A percentile compares a stretch with the other conserved stretches of the same genome.
These are phyloP conservation scores for Secale cereale DNA, from an alignment of 176 grass and related monocot genomes.

Conservation along the genomic window DNA sequence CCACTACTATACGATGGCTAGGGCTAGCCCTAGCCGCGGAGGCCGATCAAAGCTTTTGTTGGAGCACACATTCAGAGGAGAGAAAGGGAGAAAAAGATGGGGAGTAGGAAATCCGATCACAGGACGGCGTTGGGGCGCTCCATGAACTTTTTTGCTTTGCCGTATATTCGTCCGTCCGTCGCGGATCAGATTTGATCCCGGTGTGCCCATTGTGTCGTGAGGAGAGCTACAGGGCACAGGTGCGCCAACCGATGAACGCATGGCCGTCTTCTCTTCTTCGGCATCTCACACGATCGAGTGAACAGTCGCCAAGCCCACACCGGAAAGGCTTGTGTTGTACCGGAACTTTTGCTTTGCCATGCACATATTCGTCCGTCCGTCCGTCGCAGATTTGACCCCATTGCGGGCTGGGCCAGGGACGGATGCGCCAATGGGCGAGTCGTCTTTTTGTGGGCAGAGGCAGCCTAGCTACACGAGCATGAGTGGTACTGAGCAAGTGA, in stretches of 20 bases:
- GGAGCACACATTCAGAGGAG: background rate
- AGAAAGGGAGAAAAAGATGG: background rate
- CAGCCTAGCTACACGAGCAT: background rate
- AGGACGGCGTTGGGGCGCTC: background rate
- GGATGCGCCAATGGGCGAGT: background rate
- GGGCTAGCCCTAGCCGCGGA: background rate
- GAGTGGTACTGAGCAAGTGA: background rate
- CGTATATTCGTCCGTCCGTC: too few species aligned
- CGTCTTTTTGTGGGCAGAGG: background rate
- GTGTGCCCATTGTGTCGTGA: too few species aligned
- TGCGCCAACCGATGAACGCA: background rate
- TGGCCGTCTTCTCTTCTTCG: too few species aligned
- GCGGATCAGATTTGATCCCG: background rate
- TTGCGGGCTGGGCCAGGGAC: background rate
- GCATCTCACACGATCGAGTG: too few species aligned
- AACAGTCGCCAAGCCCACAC: too few species aligned
- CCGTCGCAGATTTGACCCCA: background rate
- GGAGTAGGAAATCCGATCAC: background rate
- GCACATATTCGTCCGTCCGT: background rate
- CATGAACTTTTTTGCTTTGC: background rate
- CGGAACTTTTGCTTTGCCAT: background rate
- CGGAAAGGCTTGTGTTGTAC: too few species aligned
- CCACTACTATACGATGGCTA: too few species aligned
- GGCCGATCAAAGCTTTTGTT: background rate
- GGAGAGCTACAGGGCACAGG: background rate